Evolutionary conservation across 2,329 filamentous ascomycete genomes (phyloP).

Genomic region (Neocatenulostroma microsporum): DNA sequence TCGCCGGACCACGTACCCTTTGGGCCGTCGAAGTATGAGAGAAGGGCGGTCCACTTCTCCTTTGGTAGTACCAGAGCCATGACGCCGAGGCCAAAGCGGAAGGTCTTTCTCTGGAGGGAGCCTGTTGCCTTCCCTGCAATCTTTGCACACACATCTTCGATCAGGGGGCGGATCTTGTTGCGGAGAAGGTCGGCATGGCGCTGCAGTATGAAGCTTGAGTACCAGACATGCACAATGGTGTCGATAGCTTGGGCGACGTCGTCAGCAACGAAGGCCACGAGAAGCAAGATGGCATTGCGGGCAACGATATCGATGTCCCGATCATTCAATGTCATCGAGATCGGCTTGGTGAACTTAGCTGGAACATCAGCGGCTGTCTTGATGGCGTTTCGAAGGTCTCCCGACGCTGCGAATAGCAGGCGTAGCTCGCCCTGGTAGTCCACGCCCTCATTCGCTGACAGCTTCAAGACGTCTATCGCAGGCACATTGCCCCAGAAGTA

Average conservation of each 20-base stretch:
- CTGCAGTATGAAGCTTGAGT: constrained; percentile 33
- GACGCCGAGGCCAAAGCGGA: constrained; percentile 19
- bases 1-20: constrained; percentile 13
- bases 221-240: constrained; percentile 41
- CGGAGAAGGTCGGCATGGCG: constrained; percentile 20
- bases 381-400: constrained; percentile 33
- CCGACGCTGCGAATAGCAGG: constrained; percentile 39
- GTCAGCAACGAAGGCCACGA: constrained; percentile 21
- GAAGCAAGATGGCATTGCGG: constrained; percentile 27
- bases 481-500: constrained; percentile 38
- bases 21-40: constrained; percentile 22
- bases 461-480: constrained; percentile 33
- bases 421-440: constrained; percentile 8
- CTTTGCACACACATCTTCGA: constrained; percentile 31
- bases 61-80: constrained; percentile 28
- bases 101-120: constrained; percentile 28
- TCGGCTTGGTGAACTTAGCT: constrained; percentile 15
- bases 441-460: constrained; percentile 26
- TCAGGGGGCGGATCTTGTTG: constrained; percentile 21
- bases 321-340: constrained; percentile 36
- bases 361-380: constrained; percentile 34
- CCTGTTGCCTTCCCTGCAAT: constrained; percentile 21
- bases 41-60: constrained; percentile 27
- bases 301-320: constrained; percentile 31
- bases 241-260: constrained; percentile 21